Evolutionary conservation across 2,329 filamentous ascomycete species (phyloP), one percentile per base, ranked within the genome.

Genomic region (Mycosphaerelloides madeirae): DNA sequence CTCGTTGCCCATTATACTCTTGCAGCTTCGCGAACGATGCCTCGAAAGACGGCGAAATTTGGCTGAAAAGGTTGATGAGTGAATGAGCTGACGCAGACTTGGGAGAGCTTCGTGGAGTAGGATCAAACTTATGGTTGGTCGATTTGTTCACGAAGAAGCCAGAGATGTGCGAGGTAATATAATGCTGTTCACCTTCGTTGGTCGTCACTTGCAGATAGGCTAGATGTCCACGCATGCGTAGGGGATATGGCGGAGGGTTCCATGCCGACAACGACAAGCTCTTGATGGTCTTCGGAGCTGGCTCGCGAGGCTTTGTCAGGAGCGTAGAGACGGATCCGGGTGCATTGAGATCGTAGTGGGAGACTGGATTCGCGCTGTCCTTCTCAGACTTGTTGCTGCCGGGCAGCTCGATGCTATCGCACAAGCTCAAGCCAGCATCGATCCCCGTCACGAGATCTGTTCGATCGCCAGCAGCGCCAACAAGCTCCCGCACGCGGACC

Each of bases 131-230:
- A 70, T 79, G 80, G 69, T 93, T 96, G 42, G 88, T 93, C 22
- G 87, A 96, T 68, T 90, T 95, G 77, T 95, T 98, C 61, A 97
- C 85, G 66, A 84, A 98, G 75, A 98, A 98, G 15, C 93, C 93
- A 12, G 89, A 90, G 39, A 95, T 85, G 60, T 96, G 88, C 12
- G 87, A 81, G 8, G 94, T 98, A 61, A 98, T 85, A 67, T 96
- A 89, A 67, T 85, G 83, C 66, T 95, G 88, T 70, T 98, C 93
- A 52, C 90, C 90, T 69, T 98, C 93, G 58, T 88, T 91, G 45
- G 90, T 97, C 13, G 85, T 91, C 33, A 93, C 77, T 52, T 88
- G 77, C 15, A 98, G 77, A 68, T 98, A 98, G 38, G 98, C 77
- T 46, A 98, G 74, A 66, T 98, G 93, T 16, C 93, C 93, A 63